phyloP scores from a whole-genome alignment of 2,329 filamentous ascomycete genomes.

The Phialemoniopsis sp. region DNA sequence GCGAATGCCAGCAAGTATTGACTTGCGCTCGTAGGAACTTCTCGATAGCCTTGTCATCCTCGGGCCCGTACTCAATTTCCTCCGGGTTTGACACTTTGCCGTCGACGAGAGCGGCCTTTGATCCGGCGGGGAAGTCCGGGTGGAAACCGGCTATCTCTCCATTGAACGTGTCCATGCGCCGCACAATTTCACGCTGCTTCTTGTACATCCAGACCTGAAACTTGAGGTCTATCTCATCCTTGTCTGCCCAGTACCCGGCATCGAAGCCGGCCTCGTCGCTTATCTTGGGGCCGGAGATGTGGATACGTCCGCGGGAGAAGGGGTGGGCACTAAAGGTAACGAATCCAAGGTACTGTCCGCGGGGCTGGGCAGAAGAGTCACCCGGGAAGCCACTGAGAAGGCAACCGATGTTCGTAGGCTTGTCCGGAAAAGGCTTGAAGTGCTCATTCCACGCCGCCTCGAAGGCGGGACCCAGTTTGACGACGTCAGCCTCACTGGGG shows the following conservation, averaged over 20 bases:
- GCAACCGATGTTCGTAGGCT: too few relatives aligned
- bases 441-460: conserved; percentile 45
- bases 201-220: conserved; percentile 46
- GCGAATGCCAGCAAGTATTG: conserved; percentile 35
- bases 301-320: conserved; percentile 54
- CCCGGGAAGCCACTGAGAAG: too few relatives aligned
- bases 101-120: conserved; percentile 9
- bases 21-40: conserved; percentile 30
- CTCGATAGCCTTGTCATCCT: conserved; percentile 41
- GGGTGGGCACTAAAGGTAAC: conserved; percentile 54
- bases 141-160: conserved; percentile 20
- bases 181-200: conserved; percentile 41
- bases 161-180: conserved; percentile 35
- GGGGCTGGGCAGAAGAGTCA: too few relatives aligned
- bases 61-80: conserved; percentile 31
- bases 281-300: conserved; percentile 37
- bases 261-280: conserved; percentile 42
- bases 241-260: conserved; percentile 44
- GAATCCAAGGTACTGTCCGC: conserved; percentile 43
- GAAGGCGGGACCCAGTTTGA: conserved; percentile 44
- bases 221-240: conserved; percentile 40
- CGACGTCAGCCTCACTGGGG: conserved; percentile 47
- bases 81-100: too few relatives aligned
- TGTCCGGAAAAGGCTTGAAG: conserved; percentile 25
- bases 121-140: conserved; percentile 13